Percentiles rank a stretch among this genome's conserved stretches.
Evolutionary conservation across 345 rosid species (phyloP).

Genomic region (Sonneratia alba): DNA sequence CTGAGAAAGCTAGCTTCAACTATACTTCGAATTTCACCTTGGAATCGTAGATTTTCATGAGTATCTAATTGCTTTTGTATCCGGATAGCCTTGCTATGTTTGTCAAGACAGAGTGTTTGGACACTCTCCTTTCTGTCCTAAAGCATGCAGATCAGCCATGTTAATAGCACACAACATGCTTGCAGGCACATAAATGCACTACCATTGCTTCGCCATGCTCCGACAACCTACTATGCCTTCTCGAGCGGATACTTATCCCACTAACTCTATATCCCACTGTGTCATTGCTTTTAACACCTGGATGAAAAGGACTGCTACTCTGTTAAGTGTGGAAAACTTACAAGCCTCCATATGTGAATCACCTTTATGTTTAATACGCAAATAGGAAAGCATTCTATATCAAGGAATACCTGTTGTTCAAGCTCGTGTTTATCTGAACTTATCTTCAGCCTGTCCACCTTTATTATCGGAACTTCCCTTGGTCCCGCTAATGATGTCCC

Average conservation of each 20-base stretch:
- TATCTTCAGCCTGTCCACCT: conserved; percentile 3
- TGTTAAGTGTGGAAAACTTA: background rate
- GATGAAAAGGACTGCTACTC: background rate
- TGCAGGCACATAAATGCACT: background rate
- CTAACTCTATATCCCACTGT: background rate
- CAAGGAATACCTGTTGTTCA: conserved; percentile 1
- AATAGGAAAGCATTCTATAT: conserved; percentile 5
- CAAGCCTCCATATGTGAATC: conserved; percentile 3
- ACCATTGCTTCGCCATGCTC: background rate
- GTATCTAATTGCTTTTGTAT: background rate
- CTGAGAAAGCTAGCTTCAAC: too few relatives aligned
- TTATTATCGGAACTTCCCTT: background rate
- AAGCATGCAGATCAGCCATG: background rate
- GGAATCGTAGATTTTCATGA: background rate
- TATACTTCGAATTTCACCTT: background rate
- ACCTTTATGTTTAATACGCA: background rate
- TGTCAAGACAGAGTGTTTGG: background rate
- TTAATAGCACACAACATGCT: background rate
- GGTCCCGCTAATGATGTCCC: background rate
- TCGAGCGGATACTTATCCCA: background rate
- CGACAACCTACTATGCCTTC: background rate
- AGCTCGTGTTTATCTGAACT: conserved; percentile 1
- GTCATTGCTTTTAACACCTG: background rate
- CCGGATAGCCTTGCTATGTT: background rate
- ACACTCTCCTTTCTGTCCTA: background rate